Evolutionary conservation across 257 asterid genomes (phyloP), one percentile per base, ranked within the genome.

Genomic region (Solanum ahanhuiri): DNA sequence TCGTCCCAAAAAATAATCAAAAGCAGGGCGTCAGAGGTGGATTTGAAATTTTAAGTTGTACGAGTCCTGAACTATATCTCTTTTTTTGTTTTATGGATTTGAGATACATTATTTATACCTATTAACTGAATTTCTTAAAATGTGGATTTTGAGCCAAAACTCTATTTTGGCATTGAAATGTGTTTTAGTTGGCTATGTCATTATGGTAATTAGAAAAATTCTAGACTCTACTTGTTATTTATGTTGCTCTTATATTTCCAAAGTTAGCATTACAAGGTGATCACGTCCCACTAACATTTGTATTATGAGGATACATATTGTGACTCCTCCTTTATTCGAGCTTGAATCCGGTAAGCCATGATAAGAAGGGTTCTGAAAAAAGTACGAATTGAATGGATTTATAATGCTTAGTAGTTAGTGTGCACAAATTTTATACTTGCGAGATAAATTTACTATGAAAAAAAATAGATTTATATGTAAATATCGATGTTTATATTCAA

Each of bases 151-250:
- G 39, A 67, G 11, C 22, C n/a, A 3, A 12, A 30, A 14, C 75
- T 67, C 11, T 67, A 30, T 67, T 67, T 28, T 67, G 12, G n/a
- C 75, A 30, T 30, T 34, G 81, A 72, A 91, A 35, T 86, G 90
- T 91, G 69, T 54, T 83, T 87, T 91, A 54, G 51, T 72, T 72
- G 30, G 51, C 4, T 72, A 6, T n/a, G 18, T 20, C 51, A 72
- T 33, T n/a, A 33, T 33, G 79, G 12, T 15, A 12, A 25, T 64
- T 64, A 31, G 5, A 30, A 31, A 30, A 18, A 69, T 1, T 69
- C 76, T 15, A 69, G 75, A 70, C 45, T 33, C 9, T 39, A 31
- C 23, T 4, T 4, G 51, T 72, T 15, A 34, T 72, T 34, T 72
- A 35, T 20, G 33, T 31, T 31, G 33, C 33, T 31, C 33, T 31